These are phyloP conservation scores for Cnidoscolus chayamansa DNA, from an alignment of 441 rosid genomes.

Conservation along the genomic window DNA sequence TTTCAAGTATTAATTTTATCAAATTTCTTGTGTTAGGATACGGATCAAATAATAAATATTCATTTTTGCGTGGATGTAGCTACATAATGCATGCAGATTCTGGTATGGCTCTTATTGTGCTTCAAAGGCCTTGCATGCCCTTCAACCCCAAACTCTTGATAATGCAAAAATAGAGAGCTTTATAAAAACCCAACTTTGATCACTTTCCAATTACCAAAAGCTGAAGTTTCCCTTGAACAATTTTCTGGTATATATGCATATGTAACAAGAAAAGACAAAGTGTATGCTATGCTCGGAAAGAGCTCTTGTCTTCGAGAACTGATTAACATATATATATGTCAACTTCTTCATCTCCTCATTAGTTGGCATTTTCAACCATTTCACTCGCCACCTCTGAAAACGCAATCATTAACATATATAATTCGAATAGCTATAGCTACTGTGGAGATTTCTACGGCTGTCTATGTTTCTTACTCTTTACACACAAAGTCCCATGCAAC, in stretches of 20 bases:
- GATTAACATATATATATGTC: neutral
- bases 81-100: no score
- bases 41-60: no score
- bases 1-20: no score
- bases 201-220: no score
- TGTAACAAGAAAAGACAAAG: slow-evolving; percentile 36
- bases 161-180: neutral
- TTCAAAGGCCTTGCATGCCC: slow-evolving; percentile 8
- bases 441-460: no score
- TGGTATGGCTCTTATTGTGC: neutral
- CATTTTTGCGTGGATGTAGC: neutral
- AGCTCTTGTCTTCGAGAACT: slow-evolving; percentile 30
- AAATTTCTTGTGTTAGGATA: no score
- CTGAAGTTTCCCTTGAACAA: neutral
- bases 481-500: slow-evolving; percentile 37
- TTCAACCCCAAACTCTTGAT: neutral
- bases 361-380: slow-evolving; percentile 13
- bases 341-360: neutral
- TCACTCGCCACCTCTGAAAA: slow-evolving; percentile 12
- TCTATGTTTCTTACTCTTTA: slow-evolving; percentile 36
- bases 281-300: slow-evolving; percentile 63
- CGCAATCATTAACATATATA: neutral
- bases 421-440: no score
- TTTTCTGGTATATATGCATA: neutral
- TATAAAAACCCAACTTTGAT: neutral